These are phyloP conservation scores for Botryosphaeria agaves DNA, from an alignment of 2,329 filamentous ascomycete species.

Conservation along the genomic window DNA sequence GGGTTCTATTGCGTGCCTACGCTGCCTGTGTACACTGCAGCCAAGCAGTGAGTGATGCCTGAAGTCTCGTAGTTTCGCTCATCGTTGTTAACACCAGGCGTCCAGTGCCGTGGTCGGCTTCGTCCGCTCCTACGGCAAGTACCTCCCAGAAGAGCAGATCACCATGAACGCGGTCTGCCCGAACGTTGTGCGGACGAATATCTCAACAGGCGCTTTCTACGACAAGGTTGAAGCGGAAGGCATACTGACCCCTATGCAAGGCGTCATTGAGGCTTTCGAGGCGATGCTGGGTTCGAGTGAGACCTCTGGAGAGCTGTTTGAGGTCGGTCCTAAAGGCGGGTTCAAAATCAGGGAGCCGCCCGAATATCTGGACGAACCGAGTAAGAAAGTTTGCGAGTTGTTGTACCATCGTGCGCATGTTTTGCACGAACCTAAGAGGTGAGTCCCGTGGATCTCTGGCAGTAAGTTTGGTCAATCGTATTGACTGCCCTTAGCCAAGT, in stretches of 20 bases:
- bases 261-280: slow-evolving; percentile 22
- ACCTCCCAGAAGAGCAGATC: slow-evolving; percentile 21
- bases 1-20: slow-evolving; percentile 24
- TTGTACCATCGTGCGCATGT: slow-evolving; percentile 8
- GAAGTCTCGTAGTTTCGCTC: background rate
- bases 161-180: slow-evolving; percentile 25
- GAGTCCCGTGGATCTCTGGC: too few relatives aligned
- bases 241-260: slow-evolving; percentile 21
- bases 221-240: slow-evolving; percentile 15
- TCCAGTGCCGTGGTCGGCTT: slow-evolving; percentile 17
- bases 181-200: slow-evolving; percentile 22
- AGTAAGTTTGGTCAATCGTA: too few relatives aligned
- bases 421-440: slow-evolving; percentile 8
- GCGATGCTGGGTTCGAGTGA: slow-evolving; percentile 15
- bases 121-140: slow-evolving; percentile 22
- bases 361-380: slow-evolving; percentile 15
- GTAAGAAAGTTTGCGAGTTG: slow-evolving; percentile 7
- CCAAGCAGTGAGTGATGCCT: slow-evolving; percentile 16
- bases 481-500: too few relatives aligned
- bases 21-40: slow-evolving; percentile 25
- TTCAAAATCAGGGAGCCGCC: slow-evolving; percentile 11
- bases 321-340: slow-evolving; percentile 21
- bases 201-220: slow-evolving; percentile 21
- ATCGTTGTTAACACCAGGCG: background rate
- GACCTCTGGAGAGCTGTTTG: slow-evolving; percentile 23